Conservation (phyloP, 208 protist genomes). For the Naegleria gruberi region DNA sequence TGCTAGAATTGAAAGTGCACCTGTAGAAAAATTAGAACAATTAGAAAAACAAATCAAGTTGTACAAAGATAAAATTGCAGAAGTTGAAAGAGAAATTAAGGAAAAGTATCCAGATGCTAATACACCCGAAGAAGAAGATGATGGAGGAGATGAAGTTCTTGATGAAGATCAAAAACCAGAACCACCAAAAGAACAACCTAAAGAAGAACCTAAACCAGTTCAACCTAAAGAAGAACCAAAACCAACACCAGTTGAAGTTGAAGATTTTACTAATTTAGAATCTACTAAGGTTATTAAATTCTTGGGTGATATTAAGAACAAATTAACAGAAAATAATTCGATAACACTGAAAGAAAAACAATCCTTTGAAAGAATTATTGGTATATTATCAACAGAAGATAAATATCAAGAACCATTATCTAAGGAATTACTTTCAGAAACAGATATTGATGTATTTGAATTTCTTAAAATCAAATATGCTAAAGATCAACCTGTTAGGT, state of each 20-base stretch:
- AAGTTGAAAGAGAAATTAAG: constrained; percentile 2
- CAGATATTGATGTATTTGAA: not conserved
- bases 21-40: not conserved
- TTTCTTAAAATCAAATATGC: not conserved
- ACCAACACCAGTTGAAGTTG: not conserved
- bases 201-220: not conserved
- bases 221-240: not conserved
- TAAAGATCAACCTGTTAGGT: no score
- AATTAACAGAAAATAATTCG: not conserved
- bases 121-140: not conserved
- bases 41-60: not conserved
- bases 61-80: constrained; percentile 6
- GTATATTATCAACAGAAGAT: not conserved
- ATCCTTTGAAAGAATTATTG: not conserved
- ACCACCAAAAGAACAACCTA: not conserved
- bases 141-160: not conserved
- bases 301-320: not conserved
- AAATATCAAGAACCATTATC: not conserved
- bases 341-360: not conserved
- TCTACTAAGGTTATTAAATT: not conserved
- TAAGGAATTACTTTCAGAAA: not conserved
- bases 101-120: not conserved
- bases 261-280: not conserved
- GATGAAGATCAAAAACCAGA: not conserved
- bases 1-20: not conserved